Evolutionary conservation across 805 yeast genomes (phyloP), one percentile per base, ranked within the genome.

Genomic region (Kodamaea laetipori): DNA sequence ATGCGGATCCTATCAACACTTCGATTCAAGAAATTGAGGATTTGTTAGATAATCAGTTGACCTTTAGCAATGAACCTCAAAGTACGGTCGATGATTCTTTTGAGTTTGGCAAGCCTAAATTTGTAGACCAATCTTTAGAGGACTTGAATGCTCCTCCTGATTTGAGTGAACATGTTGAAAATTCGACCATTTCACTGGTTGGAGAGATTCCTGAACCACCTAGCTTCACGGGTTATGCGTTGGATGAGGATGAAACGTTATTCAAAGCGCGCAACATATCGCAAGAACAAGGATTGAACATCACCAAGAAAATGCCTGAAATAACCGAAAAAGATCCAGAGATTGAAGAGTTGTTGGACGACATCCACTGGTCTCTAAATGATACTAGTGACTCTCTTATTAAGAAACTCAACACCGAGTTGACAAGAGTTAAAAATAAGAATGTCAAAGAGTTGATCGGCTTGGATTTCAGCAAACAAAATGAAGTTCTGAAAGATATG

Each of bases 351-450:
- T 61, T 88, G 10, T 76, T 90, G 45, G 87, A 84, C 21, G 92
- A 86, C 48, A 74, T 90, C 16, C 80, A 82, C 24, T 92, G 96
- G 94, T 76, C 77, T 21, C 75, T 82, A 1, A 65, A 71, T 4
- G 95, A 86, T 55, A 84, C 80, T 48, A 76, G 87, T 6, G 74
- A 70, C 21, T 69, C 74, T 0, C 63, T 90, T 19, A 73, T 84
- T 25, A 71, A 69, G 30, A 81, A 80, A 55, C 71, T 92, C 38
- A 62, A 73, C 30, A 72, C 70, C 30, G 87, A 84, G 48, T 66
- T 88, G 39, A 76, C 80, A 6, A 72, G 73, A 19, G 71, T 86
- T 1, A 86, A 86, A 51, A 82, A 78, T 48, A 73, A 76, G 12
- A 82, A 82, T 39, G 80, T 86, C 6, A 74, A 76, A 39, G 77